These are phyloP conservation scores for Geranium incanum DNA, from an alignment of 441 rosid genomes.

Conservation along the genomic window DNA sequence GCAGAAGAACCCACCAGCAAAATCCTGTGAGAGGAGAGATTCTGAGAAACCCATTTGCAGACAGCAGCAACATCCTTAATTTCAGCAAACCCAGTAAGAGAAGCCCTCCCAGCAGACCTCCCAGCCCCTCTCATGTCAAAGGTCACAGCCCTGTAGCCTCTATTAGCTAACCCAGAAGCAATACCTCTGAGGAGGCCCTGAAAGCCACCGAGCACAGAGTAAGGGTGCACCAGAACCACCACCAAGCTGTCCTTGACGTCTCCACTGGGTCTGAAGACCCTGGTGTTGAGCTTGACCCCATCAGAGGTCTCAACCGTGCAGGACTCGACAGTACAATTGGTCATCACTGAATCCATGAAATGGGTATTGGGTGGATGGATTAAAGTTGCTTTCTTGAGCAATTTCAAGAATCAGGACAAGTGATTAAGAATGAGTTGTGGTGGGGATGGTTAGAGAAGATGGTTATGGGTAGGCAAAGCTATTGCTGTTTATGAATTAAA, in stretches of 20 bases:
- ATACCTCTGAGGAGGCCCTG: conserved; percentile 71
- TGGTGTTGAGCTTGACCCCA: conserved; percentile 52
- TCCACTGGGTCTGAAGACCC: conserved; percentile 51
- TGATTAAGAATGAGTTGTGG: too few relatives aligned
- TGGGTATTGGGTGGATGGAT: background rate
- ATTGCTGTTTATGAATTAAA: too few relatives aligned
- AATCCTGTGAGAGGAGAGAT: conserved; percentile 47
- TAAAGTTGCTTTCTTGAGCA: too few relatives aligned
- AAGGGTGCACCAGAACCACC: conserved; percentile 81
- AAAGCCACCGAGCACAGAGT: conserved; percentile 73
- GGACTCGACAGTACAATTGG: conserved; percentile 47
- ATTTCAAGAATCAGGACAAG: too few relatives aligned
- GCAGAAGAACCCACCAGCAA: conserved; percentile 88
- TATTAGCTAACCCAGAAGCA: conserved; percentile 50
- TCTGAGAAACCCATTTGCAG: conserved; percentile 60
- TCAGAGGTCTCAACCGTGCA: conserved; percentile 49
- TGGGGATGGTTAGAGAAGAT: too few relatives aligned
- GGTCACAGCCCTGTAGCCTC: conserved; percentile 59
- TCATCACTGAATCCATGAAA: conserved; percentile 28
- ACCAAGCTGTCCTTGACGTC: conserved; percentile 31
- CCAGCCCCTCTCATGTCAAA: conserved; percentile 96
- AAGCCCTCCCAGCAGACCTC: conserved; percentile 68
- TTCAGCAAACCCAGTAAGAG: conserved; percentile 79
- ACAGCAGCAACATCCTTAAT: conserved; percentile 74
- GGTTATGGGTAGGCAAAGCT: too few relatives aligned